Evolutionary conservation across 2,329 filamentous ascomycete species (phyloP).

Genomic region (Rosellinia necatrix): DNA sequence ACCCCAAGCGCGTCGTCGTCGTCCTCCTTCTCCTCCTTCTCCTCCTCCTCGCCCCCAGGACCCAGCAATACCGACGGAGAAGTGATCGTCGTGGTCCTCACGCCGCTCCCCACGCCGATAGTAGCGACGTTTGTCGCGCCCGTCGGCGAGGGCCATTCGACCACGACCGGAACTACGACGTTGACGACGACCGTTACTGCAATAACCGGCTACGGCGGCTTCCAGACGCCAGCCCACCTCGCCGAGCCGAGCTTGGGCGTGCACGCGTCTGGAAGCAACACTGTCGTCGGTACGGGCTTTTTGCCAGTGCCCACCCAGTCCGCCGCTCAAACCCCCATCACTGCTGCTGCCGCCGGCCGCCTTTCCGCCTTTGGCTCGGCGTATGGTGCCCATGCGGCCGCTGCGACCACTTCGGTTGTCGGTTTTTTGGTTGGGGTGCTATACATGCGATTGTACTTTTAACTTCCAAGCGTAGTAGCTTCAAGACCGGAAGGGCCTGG

Average conservation of each 20-base stretch:
- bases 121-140: constrained; percentile 10
- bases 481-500: neutral
- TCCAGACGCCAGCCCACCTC: neutral
- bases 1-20: neutral
- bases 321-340: neutral
- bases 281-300: constrained; percentile 2
- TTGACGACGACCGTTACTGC: neutral
- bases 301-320: constrained; percentile 5
- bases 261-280: neutral
- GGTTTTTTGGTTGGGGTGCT: neutral
- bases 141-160: neutral
- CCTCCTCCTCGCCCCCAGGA: too few species aligned
- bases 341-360: constrained; percentile 8
- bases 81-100: constrained; percentile 6
- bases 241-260: neutral
- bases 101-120: constrained; percentile 11
- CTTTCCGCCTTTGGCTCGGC: neutral
- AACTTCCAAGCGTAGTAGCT: neutral
- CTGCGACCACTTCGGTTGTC: neutral
- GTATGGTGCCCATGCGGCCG: neutral
- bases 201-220: neutral
- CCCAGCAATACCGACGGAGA: neutral
- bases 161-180: constrained; percentile 6
- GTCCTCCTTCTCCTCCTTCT: too few species aligned
- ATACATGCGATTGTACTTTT: constrained; percentile 1